Evolutionary conservation across 768 basidiomycete species (phyloP), one percentile per base, ranked within the genome.

Genomic region (Chalciporus sphaerocephalus): DNA sequence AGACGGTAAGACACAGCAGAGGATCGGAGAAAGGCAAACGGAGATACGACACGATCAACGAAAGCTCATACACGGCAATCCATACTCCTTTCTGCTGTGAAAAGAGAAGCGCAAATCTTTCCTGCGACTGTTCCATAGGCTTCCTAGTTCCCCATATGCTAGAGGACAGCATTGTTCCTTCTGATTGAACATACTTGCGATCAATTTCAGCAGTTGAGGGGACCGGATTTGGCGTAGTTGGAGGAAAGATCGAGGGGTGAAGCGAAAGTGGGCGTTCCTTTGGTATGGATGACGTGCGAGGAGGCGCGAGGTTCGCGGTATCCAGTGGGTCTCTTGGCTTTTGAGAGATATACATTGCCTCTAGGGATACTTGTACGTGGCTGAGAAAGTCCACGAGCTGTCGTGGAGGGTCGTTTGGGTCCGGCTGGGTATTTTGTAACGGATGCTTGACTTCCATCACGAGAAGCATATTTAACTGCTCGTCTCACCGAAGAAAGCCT

Each of bases 191-290:
- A 60, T 94, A 96, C 59, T 80, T 76, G 35, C 78, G 74, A 64
- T 96, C 92, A 13, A 77, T 74, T 24, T 84, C 82, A 0, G 77
- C 74, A 21, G 87, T 83, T 1, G 77, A 70, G 1, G 92, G 92
- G 13, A 83, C 84, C 2, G 92, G 92, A 60, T 86, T 83, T 0
- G 92, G 93, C 0, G 92, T 96, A 41, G 71, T 72, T 1, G 91
- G 91, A 22, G 89, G 90, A 51, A 86, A 77, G 56, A 90, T 84
- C 3, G 84, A 81, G 2, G 85, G 83, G 49, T 79, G 77, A 16
- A 60, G 54, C 53, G 72, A 16, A 10, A 56, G 39, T 6, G 69
- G 58, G 38, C 69, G 65, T 4, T 68, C 58, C 36, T 66, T 70
- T 22, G 54, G 59, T 42, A 69, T 61, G 16, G 78, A 74, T n/a